These are phyloP conservation scores for Forsythia suspensa DNA, from an alignment of 257 asterid species.

Conservation along the genomic window DNA sequence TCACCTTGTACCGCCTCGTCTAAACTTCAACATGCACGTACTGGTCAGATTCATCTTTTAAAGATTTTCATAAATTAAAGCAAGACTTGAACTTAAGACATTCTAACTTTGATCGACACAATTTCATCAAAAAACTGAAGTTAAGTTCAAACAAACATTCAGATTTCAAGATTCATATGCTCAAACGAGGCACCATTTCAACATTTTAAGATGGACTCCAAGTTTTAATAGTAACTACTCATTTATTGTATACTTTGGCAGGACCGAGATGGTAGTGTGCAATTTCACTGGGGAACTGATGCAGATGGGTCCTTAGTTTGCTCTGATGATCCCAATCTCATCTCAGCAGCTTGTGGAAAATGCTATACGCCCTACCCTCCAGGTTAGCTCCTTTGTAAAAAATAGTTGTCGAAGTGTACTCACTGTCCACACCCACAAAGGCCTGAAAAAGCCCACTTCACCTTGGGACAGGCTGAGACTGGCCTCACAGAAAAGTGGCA, in stretches of 20 bases:
- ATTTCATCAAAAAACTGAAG: background rate
- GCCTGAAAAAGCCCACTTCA: too few species aligned
- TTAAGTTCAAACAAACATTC: too few species aligned
- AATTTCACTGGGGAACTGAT: slow-evolving; percentile 71
- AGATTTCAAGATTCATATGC: too few species aligned
- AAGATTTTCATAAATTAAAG: too few species aligned
- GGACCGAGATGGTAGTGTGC: slow-evolving; percentile 65
- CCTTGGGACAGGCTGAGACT: too few species aligned
- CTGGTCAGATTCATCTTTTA: background rate
- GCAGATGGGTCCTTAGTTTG: slow-evolving; percentile 66
- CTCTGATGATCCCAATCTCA: slow-evolving; percentile 56
- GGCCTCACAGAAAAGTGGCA: too few species aligned
- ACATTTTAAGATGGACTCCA: too few species aligned
- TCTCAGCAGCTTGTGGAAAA: slow-evolving; percentile 55
- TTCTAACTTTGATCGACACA: background rate
- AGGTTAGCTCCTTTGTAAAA: slow-evolving; percentile 30
- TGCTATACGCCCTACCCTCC: slow-evolving; percentile 68
- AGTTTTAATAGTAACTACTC: too few species aligned
- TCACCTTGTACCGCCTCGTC: background rate
- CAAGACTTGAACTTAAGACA: too few species aligned
- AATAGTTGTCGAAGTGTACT: background rate
- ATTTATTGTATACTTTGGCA: slow-evolving; percentile 11
- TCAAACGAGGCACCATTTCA: too few species aligned
- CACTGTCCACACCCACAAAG: background rate
- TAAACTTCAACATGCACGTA: background rate